Evolutionary conservation across 2,329 filamentous ascomycete genomes (phyloP).

Genomic region (Harringtonia aguacate): DNA sequence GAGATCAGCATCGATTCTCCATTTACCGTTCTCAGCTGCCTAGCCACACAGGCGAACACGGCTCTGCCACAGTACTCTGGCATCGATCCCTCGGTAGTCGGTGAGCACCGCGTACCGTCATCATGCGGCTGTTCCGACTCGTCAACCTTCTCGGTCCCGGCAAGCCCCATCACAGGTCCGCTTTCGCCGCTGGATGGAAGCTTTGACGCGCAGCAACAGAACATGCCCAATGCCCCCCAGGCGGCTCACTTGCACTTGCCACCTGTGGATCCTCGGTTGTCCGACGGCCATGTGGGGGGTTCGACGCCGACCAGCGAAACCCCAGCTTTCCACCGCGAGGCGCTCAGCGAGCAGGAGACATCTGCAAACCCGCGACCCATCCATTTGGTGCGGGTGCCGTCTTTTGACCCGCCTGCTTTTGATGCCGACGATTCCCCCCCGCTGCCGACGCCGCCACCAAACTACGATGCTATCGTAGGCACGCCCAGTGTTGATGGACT

Average conservation of each 20-base stretch:
- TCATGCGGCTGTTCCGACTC: conserved; percentile 46
- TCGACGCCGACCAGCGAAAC: conserved; percentile 5
- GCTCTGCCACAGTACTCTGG: conserved; percentile 67
- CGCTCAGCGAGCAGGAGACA: conserved; percentile 17
- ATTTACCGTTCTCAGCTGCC: conserved; percentile 86
- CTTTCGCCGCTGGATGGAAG: conserved; percentile 40
- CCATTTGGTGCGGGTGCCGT: conserved; percentile 72
- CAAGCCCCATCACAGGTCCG: conserved; percentile 62
- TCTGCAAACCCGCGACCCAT: conserved; percentile 54
- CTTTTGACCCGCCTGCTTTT: conserved; percentile 81
- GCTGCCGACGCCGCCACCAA: conserved; percentile 67
- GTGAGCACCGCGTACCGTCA: conserved; percentile 33
- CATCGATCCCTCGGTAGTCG: conserved; percentile 34
- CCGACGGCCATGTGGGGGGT: not conserved
- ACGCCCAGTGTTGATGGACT: conserved; percentile 56
- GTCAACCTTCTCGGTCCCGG: conserved; percentile 36
- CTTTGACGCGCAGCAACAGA: conserved; percentile 23
- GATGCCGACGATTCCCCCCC: conserved; percentile 69
- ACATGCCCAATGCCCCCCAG: conserved; percentile 39
- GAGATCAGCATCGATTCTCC: conserved; percentile 96
- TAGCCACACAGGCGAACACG: conserved; percentile 84
- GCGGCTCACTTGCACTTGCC: conserved; percentile 37
- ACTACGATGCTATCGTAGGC: conserved; percentile 71
- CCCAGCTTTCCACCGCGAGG: conserved; percentile 18
- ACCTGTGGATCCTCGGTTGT: conserved; percentile 4